Conservation (phyloP, 2,329 filamentous ascomycete species). For the Colletotrichum nymphaeae region DNA sequence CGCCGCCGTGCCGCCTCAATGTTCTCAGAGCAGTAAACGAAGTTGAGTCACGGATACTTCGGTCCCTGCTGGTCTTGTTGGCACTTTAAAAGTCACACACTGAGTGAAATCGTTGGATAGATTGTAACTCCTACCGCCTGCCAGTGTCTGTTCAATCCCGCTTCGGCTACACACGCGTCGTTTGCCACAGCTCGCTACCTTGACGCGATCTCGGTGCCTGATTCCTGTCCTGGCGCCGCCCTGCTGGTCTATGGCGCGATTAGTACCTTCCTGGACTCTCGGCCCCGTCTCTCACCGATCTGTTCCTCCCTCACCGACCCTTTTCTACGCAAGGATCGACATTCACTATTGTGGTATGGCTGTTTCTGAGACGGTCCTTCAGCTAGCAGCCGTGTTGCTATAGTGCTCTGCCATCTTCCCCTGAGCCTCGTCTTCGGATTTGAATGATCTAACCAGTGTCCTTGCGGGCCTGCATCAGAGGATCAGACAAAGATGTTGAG, state of each 20-base stretch:
- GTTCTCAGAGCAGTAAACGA: background rate
- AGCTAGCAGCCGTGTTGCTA: background rate
- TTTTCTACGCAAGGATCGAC: background rate
- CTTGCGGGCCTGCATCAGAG: background rate
- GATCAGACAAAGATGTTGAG: background rate
- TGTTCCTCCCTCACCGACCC: background rate
- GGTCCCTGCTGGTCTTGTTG: background rate
- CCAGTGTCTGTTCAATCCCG: slow-evolving; percentile 5
- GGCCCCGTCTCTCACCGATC: background rate
- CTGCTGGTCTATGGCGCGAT: background rate
- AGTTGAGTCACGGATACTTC: background rate
- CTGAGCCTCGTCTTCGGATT: background rate
- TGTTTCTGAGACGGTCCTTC: background rate
- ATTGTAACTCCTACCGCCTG: slow-evolving; percentile 5
- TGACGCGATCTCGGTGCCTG: slow-evolving; percentile 14
- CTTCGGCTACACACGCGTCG: slow-evolving; percentile 17
- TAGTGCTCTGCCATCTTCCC: background rate
- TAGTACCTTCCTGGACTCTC: background rate
- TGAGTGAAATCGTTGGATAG: background rate
- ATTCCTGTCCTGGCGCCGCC: slow-evolving; percentile 12
- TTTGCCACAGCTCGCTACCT: slow-evolving; percentile 22
- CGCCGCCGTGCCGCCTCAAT: too few relatives aligned
- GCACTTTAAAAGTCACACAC: background rate
- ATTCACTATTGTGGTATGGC: background rate
- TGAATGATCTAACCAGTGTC: background rate